Evolutionary conservation across 1,284 basidiomycete genomes (phyloP).

Genomic region (Ganoderma lingzhi): DNA sequence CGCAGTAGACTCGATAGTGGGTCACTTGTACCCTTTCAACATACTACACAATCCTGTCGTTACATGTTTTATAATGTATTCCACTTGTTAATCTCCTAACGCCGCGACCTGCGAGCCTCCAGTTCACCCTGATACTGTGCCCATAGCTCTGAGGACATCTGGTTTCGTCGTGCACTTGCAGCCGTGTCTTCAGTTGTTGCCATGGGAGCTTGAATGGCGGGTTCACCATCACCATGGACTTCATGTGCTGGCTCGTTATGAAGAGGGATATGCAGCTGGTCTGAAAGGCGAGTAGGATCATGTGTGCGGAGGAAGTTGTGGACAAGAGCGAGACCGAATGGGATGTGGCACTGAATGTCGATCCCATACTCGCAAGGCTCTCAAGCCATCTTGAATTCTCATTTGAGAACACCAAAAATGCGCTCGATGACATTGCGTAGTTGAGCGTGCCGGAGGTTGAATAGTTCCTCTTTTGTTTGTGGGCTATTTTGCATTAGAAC

Average conservation of each 20-base stretch:
- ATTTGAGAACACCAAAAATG: slow-evolving; percentile 52
- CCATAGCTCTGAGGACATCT: neutral
- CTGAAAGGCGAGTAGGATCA: slow-evolving; percentile 28
- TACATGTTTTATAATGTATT: too few relatives aligned
- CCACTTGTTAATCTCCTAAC: too few relatives aligned
- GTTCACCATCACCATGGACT: too few relatives aligned
- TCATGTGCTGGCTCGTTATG: neutral
- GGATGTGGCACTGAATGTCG: slow-evolving; percentile 33
- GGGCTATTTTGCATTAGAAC: slow-evolving; percentile 35
- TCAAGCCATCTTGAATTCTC: slow-evolving; percentile 20
- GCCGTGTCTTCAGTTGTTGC: too few relatives aligned
- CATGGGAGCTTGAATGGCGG: too few relatives aligned
- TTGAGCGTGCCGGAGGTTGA: slow-evolving; percentile 49
- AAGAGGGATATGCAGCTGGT: slow-evolving; percentile 6
- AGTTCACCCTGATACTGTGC: slow-evolving; percentile 36
- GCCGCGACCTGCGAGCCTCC: neutral
- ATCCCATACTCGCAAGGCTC: slow-evolving; percentile 30
- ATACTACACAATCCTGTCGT: too few relatives aligned
- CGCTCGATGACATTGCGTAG: slow-evolving; percentile 49
- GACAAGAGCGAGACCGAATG: slow-evolving; percentile 30
- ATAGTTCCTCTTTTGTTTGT: slow-evolving; percentile 46
- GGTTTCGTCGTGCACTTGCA: too few relatives aligned
- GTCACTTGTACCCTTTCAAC: too few relatives aligned
- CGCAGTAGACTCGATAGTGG: too few relatives aligned
- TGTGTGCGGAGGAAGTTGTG: slow-evolving; percentile 38